Evolutionary conservation across 2,329 filamentous ascomycete genomes (phyloP).

Genomic region (Lomentospora prolificans): DNA sequence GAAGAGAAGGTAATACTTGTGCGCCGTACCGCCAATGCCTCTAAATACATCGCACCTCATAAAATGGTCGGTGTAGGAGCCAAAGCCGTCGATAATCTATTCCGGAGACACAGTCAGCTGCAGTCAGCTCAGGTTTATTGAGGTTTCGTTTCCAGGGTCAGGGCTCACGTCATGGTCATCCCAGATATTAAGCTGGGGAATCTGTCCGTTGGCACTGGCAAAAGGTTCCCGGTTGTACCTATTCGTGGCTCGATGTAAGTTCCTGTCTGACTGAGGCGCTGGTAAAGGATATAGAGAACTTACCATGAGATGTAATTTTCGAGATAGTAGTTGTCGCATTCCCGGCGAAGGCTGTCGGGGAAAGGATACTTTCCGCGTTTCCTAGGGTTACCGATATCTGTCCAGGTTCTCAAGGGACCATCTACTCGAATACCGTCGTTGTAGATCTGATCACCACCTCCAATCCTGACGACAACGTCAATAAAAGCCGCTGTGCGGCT

Average conservation of each 20-base stretch:
- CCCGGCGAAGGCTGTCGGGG: constrained; percentile 64
- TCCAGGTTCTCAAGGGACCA: constrained; percentile 76
- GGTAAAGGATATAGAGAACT: constrained; percentile 31
- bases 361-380: constrained; percentile 75
- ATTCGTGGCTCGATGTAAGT: background rate
- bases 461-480: constrained; percentile 43
- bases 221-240: constrained; percentile 73
- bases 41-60: constrained; percentile 90
- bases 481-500: too few species aligned
- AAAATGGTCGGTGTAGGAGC: constrained; percentile 87
- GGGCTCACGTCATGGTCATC: constrained; percentile 75
- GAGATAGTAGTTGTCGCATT: constrained; percentile 85
- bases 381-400: constrained; percentile 69
- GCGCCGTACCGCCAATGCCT: constrained; percentile 81
- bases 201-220: constrained; percentile 76
- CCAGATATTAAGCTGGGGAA: constrained; percentile 95
- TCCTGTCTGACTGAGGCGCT: background rate
- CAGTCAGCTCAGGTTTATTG: too few species aligned
- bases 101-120: constrained; percentile 10
- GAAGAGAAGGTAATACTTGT: constrained; percentile 98
- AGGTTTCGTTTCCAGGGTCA: too few species aligned
- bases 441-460: constrained; percentile 93
- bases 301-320: constrained; percentile 74
- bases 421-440: constrained; percentile 84
- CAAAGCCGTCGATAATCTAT: constrained; percentile 83